These are phyloP conservation scores for Solanum ossicruentum DNA, from an alignment of 257 asterid species.

Conservation along the genomic window DNA sequence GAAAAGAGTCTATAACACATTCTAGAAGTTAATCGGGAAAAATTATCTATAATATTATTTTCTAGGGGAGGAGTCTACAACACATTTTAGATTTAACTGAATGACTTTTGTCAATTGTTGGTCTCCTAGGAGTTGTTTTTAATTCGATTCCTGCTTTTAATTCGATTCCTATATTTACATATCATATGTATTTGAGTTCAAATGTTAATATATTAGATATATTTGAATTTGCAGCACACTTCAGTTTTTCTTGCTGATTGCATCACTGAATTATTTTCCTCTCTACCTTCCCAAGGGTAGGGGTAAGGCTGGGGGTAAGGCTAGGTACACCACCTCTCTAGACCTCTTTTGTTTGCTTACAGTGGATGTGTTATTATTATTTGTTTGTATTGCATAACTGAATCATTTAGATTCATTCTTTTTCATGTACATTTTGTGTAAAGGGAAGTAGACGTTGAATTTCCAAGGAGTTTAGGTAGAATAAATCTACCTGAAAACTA, in stretches of 20 bases:
- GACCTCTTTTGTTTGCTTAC: neutral
- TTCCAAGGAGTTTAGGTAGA: conserved; percentile 35
- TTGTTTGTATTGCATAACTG: neutral
- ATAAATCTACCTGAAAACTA: conserved; percentile 19
- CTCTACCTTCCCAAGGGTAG: neutral
- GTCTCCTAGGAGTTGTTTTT: neutral
- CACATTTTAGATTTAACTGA: neutral
- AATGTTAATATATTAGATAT: neutral
- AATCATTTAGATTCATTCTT: neutral
- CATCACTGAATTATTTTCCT: neutral
- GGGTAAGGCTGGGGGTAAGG: neutral
- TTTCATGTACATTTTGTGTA: conserved; percentile 16
- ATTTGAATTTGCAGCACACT: neutral
- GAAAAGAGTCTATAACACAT: neutral
- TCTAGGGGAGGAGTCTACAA: neutral
- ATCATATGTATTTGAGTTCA: neutral
- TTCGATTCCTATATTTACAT: neutral
- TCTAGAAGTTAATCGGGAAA: neutral
- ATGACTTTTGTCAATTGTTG: neutral
- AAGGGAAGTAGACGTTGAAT: conserved; percentile 37
- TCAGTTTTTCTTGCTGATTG: neutral
- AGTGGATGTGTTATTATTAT: neutral
- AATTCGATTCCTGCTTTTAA: neutral
- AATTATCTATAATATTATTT: neutral
- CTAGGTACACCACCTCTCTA: neutral